Base-by-base conservation (phyloP, 1,284 basidiomycete species). In the Tilletia indica region DNA sequence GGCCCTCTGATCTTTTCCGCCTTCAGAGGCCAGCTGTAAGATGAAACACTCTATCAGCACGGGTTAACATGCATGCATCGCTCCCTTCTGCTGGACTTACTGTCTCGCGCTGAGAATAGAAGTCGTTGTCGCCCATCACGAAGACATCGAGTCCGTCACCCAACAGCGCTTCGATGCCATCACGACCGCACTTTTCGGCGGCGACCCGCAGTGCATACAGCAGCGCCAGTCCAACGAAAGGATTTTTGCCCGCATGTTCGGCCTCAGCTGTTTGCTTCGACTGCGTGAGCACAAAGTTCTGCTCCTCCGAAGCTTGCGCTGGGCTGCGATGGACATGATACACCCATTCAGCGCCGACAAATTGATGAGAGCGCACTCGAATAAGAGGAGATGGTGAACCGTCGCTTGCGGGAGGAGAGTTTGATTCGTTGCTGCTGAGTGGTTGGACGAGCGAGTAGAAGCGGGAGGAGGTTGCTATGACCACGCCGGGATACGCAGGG, bases 51-150 rank as follows among this genome's bases (percentile, higher is more conserved):
- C 58, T 34, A 73, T 42, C 63, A 67, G 42, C 25, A 31, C 3
- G 63, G 47, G 63, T 6, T 36, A 0, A 54, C 16, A 56, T 19
- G 64, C 51, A 63, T 64, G 68, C 12, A 54, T 54, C 51, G 16
- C 12, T 54, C 51, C 1, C 12, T 19, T 14, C 42, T 14, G 16
- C 1, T 54, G 58, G 39, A 85, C 87, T 74, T 74, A 92, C 93
- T 88, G 93, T 91, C 70, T 90, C 89, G 71, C 91, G 88, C 82
- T 99, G 96, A 2, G 94, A 97, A 86, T 99, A 99, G 80, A 98
- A 99, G 85, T 98, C 97, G 82, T 99, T 99, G 85, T 94, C 93
- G 4, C 93, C 97, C 25, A 91, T 89, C 71, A 98, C 92, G 42
- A 89, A 89, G 74, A 98, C 76, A 89, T 79, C 92, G 88, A 75